Evolutionary conservation across 257 asterid genomes (phyloP).

Genomic region (Eucommia ulmoides): DNA sequence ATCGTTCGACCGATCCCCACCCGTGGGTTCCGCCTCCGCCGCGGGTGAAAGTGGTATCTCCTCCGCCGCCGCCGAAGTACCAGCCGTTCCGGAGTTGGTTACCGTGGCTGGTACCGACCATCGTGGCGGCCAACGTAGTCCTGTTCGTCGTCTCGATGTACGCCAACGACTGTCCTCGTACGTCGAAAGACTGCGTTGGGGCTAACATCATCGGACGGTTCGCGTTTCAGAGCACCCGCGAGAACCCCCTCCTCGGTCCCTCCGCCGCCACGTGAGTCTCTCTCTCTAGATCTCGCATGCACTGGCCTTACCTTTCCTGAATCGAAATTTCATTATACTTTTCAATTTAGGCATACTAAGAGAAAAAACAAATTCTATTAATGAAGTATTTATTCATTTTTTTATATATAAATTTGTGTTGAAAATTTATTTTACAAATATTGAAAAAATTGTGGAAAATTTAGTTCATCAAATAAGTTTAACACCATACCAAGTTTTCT

Average conservation of each 20-base stretch:
- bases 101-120: conserved; percentile 81
- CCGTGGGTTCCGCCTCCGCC: neutral
- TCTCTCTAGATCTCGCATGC: too few relatives aligned
- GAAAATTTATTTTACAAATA: neutral
- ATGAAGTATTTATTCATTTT: neutral
- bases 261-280: conserved; percentile 51
- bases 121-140: conserved; percentile 32
- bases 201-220: conserved; percentile 40
- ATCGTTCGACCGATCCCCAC: too few relatives aligned
- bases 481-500: too few relatives aligned
- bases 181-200: conserved; percentile 37
- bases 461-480: too few relatives aligned
- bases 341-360: neutral
- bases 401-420: neutral
- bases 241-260: conserved; percentile 95
- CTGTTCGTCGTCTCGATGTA: conserved; percentile 50
- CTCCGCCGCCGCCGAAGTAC: conserved; percentile 11
- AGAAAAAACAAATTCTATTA: neutral
- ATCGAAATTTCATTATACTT: neutral
- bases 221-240: conserved; percentile 61
- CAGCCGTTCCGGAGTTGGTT: conserved; percentile 47
- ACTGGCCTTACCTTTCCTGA: neutral
- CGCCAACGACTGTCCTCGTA: conserved; percentile 60
- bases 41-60: neutral
- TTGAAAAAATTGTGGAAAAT: neutral